Percentiles rank a stretch among this genome's conserved stretches.
Conservation (phyloP, 768 basidiomycete species). For the Lactarius evosmus region DNA sequence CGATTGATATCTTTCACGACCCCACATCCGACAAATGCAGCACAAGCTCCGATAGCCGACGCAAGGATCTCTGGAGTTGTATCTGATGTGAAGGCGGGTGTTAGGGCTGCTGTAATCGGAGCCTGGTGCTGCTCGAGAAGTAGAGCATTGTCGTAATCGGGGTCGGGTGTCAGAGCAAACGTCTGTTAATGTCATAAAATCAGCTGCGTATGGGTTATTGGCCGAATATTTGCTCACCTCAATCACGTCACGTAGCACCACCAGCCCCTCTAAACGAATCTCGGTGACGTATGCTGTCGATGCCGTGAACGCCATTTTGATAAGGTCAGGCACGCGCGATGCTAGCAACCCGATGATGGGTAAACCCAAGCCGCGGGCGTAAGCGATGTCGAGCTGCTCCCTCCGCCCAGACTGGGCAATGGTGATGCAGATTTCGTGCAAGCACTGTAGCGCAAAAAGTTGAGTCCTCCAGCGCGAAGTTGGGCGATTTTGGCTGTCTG, state of each 20-base stretch:
- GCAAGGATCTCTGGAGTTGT: constrained; percentile 94
- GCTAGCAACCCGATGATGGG: constrained; percentile 64
- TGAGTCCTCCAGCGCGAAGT: constrained; percentile 96
- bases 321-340: constrained; percentile 85
- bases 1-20: constrained; percentile 84
- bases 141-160: constrained; percentile 85
- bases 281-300: constrained; percentile 96
- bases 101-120: constrained; percentile 94
- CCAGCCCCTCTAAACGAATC: constrained; percentile 86
- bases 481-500: constrained; percentile 40
- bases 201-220: not conserved
- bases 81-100: constrained; percentile 93
- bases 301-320: constrained; percentile 97
- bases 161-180: constrained; percentile 84
- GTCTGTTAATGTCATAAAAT: constrained; percentile 47
- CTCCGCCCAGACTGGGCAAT: constrained; percentile 67
- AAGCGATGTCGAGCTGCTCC: constrained; percentile 80
- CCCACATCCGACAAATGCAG: constrained; percentile 92
- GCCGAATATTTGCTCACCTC: constrained; percentile 51
- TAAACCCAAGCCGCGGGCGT: constrained; percentile 61
- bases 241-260: constrained; percentile 89
- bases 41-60: constrained; percentile 89
- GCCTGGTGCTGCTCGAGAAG: constrained; percentile 97
- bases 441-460: constrained; percentile 86
- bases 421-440: constrained; percentile 83